Conservation (phyloP, 768 basidiomycete genomes). For the Russula griseocarnosa region DNA sequence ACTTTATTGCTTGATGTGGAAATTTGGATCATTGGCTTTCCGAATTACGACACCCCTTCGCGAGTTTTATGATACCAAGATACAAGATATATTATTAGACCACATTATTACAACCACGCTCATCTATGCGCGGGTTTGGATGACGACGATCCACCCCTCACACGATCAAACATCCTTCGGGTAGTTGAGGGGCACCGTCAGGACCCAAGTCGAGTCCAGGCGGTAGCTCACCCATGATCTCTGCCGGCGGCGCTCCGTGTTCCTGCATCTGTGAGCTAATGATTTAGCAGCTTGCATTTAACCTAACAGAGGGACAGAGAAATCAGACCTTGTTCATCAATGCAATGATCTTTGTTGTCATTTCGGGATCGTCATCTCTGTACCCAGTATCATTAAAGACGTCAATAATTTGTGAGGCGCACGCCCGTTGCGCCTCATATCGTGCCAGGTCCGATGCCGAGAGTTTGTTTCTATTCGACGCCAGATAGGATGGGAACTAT, state of each 20-base stretch:
- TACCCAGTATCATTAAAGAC: constrained; percentile 63
- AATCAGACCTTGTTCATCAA: constrained; percentile 70
- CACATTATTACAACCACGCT: background rate
- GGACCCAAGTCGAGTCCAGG: constrained; percentile 56
- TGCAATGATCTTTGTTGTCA: constrained; percentile 49
- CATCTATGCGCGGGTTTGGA: background rate
- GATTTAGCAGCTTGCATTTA: background rate
- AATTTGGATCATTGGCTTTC: background rate
- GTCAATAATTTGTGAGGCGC: constrained; percentile 55
- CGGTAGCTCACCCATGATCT: constrained; percentile 81
- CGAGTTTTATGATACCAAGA: constrained; percentile 3
- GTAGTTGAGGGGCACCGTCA: constrained; percentile 52
- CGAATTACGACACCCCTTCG: background rate
- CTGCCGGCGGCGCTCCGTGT: constrained; percentile 70
- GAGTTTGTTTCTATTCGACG: constrained; percentile 50
- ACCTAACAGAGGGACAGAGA: background rate
- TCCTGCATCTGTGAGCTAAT: constrained; percentile 61
- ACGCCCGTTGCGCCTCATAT: constrained; percentile 56
- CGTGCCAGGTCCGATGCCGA: constrained; percentile 56
- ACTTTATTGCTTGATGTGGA: background rate
- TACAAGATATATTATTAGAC: background rate
- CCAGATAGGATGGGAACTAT: constrained; percentile 77
- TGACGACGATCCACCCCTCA: constrained; percentile 7
- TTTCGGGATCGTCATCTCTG: constrained; percentile 49
- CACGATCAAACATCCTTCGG: constrained; percentile 38